These are phyloP conservation scores for Suillus ampliporus DNA, from an alignment of 768 basidiomycete genomes.

Conservation along the genomic window DNA sequence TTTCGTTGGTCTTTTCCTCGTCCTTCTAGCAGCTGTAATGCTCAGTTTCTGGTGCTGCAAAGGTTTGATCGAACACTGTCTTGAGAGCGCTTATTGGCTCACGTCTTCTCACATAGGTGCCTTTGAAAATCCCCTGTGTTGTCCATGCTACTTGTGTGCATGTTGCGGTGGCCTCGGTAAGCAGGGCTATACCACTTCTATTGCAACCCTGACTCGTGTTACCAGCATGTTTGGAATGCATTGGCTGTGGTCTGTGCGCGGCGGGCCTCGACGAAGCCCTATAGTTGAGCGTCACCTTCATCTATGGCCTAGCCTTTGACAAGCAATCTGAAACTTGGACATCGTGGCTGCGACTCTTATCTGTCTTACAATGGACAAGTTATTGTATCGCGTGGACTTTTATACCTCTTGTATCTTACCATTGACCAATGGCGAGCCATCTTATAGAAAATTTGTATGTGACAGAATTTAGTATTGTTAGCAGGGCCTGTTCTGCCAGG, in stretches of 20 bases:
- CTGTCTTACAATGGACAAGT: background rate
- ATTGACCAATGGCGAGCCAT: too few species aligned
- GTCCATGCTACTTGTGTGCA: constrained; percentile 75
- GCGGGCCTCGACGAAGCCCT: constrained; percentile 48
- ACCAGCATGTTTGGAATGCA: constrained; percentile 68
- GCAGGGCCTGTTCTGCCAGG: too few species aligned
- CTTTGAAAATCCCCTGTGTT: constrained; percentile 68
- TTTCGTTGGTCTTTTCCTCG: constrained; percentile 66
- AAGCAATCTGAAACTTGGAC: background rate
- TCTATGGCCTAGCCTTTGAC: background rate
- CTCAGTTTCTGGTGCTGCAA: constrained; percentile 71
- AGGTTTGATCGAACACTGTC: constrained; percentile 39
- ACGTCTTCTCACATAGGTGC: constrained; percentile 41
- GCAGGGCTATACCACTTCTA: constrained; percentile 13
- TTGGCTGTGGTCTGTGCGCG: constrained; percentile 71
- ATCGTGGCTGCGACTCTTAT: background rate
- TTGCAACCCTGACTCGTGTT: background rate
- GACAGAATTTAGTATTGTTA: too few species aligned
- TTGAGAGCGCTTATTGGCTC: background rate
- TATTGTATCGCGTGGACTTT: background rate
- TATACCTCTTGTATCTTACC: background rate
- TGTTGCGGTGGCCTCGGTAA: constrained; percentile 72
- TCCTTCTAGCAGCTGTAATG: constrained; percentile 59
- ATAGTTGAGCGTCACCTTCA: background rate
- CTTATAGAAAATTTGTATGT: too few species aligned